Evolutionary conservation across 2,329 filamentous ascomycete genomes (phyloP), one percentile per base, ranked within the genome.

Genomic region (Mollisiaceae sp.): DNA sequence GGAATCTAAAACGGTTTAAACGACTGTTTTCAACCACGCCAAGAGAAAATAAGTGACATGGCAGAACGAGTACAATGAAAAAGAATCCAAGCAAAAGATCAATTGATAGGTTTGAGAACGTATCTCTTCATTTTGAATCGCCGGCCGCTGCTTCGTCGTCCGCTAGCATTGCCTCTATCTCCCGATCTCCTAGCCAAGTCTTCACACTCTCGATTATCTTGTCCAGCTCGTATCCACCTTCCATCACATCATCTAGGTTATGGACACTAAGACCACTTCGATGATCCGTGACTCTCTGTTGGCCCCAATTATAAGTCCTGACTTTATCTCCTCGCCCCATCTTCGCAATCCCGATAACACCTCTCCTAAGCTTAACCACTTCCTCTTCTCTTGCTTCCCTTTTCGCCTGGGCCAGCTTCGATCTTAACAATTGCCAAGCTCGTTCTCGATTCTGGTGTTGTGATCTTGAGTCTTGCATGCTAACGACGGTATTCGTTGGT

Each of bases 291-390:
- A 91, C 89, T 63, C 90, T 81, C 76, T 89, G 89, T 77, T 92
- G 88, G 4, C 82, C 82, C 77, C 82, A 91, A 75, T 92, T 92
- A 75, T 92, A 92, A 9, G 90, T 92, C 66, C 90, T 80, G 65
- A 99, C 90, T 82, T 99, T 99, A 80, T 98, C 93, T 56, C 92
- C 92, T 50, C 95, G 86, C 6, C 94, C 95, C 80, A 95, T 94
- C 73, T 90, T 90, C 64, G 93, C 89, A 71, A 89, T 86, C 41
- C 91, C 89, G 69, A 97, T 85, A 3, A 93, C 92, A 69, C 89
- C 92, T 75, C 93, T 86, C 63, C 94, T 84, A 78, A 98, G 77
- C 24, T 83, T 84, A 20, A 89, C 83, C 35, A 94, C 85, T 76
- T 94, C 89, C 72, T 93, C 92, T 78, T 99, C 94, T 38, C 93